Evolutionary conservation across 1,284 basidiomycete species (phyloP).

Genomic region (Tilletia setariae): DNA sequence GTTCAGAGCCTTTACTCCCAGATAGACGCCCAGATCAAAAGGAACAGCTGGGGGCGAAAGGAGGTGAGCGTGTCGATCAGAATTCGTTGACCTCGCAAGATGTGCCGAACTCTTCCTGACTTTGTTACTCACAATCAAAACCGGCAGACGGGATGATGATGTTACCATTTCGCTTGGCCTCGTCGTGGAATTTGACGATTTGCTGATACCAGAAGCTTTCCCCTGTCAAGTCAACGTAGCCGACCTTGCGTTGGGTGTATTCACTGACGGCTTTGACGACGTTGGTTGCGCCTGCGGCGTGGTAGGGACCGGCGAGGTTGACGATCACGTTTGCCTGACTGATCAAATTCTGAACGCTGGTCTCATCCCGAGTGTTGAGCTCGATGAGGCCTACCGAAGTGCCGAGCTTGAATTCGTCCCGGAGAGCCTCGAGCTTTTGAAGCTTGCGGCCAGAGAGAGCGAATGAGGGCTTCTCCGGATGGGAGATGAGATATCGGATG

Average conservation of each 20-base stretch:
- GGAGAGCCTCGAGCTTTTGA: slow-evolving; percentile 29
- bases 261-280: slow-evolving; percentile 61
- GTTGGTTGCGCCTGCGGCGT: slow-evolving; percentile 29
- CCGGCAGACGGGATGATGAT: slow-evolving; percentile 70
- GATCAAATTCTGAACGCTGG: slow-evolving; percentile 31
- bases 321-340: slow-evolving; percentile 27
- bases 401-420: slow-evolving; percentile 24
- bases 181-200: slow-evolving; percentile 66
- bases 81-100: background rate
- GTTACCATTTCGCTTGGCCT: slow-evolving; percentile 65
- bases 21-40: slow-evolving; percentile 64
- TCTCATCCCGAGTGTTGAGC: slow-evolving; percentile 29
- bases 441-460: slow-evolving; percentile 45
- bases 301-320: slow-evolving; percentile 45
- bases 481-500: slow-evolving; percentile 34
- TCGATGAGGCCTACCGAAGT: slow-evolving; percentile 31
- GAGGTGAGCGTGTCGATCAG: background rate
- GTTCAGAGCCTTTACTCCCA: slow-evolving; percentile 61
- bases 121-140: slow-evolving; percentile 65
- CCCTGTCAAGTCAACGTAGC: slow-evolving; percentile 64
- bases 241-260: slow-evolving; percentile 56
- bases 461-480: slow-evolving; percentile 31
- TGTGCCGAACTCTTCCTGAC: too few species aligned
- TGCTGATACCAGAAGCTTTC: slow-evolving; percentile 59
- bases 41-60: slow-evolving; percentile 60